Conservation (phyloP, 202 grass and related monocot genomes). For the Carex sylvatica region DNA sequence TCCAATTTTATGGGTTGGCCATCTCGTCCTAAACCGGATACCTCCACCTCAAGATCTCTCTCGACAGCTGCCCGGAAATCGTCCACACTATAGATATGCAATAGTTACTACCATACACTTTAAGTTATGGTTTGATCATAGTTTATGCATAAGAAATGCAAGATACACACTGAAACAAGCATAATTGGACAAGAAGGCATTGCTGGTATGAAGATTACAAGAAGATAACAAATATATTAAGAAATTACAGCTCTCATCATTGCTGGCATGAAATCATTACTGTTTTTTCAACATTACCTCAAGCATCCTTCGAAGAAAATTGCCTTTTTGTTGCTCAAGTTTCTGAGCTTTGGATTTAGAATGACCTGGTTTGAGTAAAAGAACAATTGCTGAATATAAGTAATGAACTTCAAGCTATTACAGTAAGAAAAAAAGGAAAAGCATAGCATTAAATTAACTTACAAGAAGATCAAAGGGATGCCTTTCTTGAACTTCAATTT, state of each 20-base stretch:
- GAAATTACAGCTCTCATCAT: background rate
- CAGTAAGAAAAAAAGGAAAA: background rate
- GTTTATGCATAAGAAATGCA: background rate
- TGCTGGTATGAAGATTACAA: background rate
- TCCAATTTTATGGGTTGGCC: constrained; percentile 66
- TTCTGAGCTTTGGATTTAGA: constrained; percentile 78
- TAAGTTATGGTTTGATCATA: background rate
- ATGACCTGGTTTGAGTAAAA: constrained; percentile 50
- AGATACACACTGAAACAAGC: background rate
- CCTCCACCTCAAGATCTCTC: constrained; percentile 81
- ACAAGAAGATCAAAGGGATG: constrained; percentile 82
- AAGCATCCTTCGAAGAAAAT: constrained; percentile 93
- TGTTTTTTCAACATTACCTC: constrained; percentile 43
- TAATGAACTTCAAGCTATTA: constrained; percentile 8
- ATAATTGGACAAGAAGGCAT: background rate
- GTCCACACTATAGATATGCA: constrained; percentile 56
- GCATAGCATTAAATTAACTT: constrained; percentile 19
- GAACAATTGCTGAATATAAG: background rate
- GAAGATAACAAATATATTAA: background rate
- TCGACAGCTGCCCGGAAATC: constrained; percentile 80
- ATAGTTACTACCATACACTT: background rate
- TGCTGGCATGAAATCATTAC: background rate
- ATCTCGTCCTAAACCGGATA: constrained; percentile 69
- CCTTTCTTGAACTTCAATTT: constrained; percentile 57
- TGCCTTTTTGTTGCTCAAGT: constrained; percentile 59